Evolutionary conservation across 768 basidiomycete genomes (phyloP).

Genomic region (Pisolithus tinctorius): DNA sequence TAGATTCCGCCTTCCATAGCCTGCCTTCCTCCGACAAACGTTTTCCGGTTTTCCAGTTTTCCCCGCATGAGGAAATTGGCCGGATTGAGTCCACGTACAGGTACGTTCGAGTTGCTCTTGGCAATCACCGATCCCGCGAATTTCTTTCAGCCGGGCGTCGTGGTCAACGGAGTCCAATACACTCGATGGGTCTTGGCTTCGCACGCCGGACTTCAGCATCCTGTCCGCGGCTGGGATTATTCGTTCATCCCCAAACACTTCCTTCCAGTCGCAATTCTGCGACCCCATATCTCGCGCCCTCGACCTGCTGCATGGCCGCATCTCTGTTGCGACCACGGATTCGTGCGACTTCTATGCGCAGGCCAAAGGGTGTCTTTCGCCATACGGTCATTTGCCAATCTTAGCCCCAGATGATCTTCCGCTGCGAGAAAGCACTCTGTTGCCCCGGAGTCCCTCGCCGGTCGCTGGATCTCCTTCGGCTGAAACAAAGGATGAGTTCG

Average conservation of each 20-base stretch:
- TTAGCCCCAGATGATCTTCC: background rate
- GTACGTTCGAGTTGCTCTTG: constrained; percentile 7
- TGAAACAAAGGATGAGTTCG: background rate
- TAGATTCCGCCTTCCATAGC: background rate
- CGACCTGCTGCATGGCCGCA: background rate
- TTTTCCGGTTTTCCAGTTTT: background rate
- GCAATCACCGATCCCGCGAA: background rate
- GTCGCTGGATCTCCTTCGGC: background rate
- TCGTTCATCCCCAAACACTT: constrained; percentile 2
- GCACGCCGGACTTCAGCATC: constrained; percentile 15
- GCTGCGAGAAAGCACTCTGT: background rate
- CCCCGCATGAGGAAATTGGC: too few species aligned
- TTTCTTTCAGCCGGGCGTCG: constrained; percentile 5
- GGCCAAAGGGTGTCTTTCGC: background rate
- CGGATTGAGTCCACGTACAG: constrained; percentile 13
- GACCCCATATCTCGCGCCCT: background rate
- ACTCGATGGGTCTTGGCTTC: constrained; percentile 10
- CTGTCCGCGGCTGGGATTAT: constrained; percentile 5
- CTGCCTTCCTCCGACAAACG: background rate
- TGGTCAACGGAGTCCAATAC: constrained; percentile 10
- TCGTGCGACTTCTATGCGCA: background rate
- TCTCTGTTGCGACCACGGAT: background rate
- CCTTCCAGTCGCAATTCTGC: constrained; percentile 7
- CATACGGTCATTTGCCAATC: background rate
- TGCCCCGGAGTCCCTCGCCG: background rate